A percentile compares a stretch with the other conserved stretches of the same genome.
Evolutionary conservation across 1,284 basidiomycete genomes (phyloP).

Genomic region (Ceratorhiza oryzae-sativae): DNA sequence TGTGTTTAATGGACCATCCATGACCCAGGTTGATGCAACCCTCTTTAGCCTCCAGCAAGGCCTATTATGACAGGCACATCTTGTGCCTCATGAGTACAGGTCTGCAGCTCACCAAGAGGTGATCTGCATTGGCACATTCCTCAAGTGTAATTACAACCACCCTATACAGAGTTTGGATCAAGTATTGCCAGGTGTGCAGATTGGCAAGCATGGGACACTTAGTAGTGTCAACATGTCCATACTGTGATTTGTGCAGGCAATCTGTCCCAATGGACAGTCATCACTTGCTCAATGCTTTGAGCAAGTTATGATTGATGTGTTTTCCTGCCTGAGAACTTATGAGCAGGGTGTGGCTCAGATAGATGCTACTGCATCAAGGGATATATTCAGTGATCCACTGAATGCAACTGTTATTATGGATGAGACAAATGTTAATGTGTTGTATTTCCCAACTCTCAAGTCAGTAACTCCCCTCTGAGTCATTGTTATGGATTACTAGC

Average conservation of each 20-base stretch:
- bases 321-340: neutral
- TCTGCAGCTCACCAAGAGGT: neutral
- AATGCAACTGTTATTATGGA: neutral
- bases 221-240: neutral
- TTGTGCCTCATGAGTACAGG: neutral
- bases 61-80: neutral
- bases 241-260: neutral
- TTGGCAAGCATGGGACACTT: neutral
- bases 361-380: neutral
- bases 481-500: too few species aligned
- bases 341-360: neutral
- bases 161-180: neutral
- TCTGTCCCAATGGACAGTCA: neutral
- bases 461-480: too few species aligned
- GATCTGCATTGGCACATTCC: neutral
- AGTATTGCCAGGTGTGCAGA: neutral
- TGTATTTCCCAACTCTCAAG: slow-evolving; percentile 42
- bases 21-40: neutral
- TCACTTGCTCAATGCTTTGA: neutral
- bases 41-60: neutral
- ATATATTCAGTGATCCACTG: neutral
- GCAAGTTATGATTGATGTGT: neutral
- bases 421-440: neutral
- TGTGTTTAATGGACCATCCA: neutral
- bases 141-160: neutral